Conservation (phyloP, 805 yeast species). For the Wickerhamiella allomyrinae region DNA sequence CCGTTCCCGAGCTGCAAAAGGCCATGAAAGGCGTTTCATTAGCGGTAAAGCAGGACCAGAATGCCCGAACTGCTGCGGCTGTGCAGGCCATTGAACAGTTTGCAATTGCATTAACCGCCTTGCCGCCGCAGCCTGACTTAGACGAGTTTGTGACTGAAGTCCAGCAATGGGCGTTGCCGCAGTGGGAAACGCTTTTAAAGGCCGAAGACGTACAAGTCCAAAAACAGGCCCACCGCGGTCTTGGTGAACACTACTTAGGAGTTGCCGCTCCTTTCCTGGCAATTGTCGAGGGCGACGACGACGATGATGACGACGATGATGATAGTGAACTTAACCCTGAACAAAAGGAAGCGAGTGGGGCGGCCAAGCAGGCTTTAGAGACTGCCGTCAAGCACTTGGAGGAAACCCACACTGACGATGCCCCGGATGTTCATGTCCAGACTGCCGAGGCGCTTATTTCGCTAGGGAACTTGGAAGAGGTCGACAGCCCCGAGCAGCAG, state of each 20-base stretch:
- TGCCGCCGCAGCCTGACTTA: not conserved
- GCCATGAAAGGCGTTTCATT: not conserved
- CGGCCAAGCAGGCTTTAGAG: conserved; percentile 34
- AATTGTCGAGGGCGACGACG: conserved; percentile 19
- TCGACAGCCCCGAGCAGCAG: conserved; percentile 56
- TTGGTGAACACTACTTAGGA: conserved; percentile 23
- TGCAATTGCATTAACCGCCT: not conserved
- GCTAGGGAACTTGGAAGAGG: conserved; percentile 57
- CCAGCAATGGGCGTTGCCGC: not conserved
- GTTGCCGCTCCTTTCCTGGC: conserved; percentile 21
- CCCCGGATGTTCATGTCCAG: conserved; percentile 64
- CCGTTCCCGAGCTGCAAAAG: not conserved
- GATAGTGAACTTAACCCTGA: conserved; percentile 12
- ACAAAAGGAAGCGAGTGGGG: conserved; percentile 12
- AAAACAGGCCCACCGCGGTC: conserved; percentile 19
- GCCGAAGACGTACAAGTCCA: conserved; percentile 1
- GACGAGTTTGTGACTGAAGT: not conserved
- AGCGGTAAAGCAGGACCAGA: conserved; percentile 5
- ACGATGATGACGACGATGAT: conserved; percentile 7
- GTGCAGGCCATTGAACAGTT: not conserved
- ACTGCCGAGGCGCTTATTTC: conserved; percentile 77
- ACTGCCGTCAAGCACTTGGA: conserved; percentile 45
- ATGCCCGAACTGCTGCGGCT: not conserved
- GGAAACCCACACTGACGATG: conserved; percentile 37
- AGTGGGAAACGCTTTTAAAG: not conserved